Evolutionary conservation across 208 protist genomes (phyloP).

Genomic region (Porcisia hertigi): DNA sequence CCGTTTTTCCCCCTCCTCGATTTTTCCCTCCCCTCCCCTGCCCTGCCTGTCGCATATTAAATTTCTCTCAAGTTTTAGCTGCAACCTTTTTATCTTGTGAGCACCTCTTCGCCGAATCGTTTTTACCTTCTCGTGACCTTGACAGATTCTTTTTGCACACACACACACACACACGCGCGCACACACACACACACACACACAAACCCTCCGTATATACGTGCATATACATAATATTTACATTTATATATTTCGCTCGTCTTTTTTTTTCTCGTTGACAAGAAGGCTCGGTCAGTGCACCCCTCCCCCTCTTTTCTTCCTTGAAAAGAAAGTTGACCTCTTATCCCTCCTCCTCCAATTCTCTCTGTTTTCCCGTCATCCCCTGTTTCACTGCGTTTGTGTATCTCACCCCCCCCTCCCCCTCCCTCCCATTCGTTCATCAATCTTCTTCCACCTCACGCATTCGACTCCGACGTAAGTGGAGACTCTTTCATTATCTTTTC

Average conservation of each 20-base stretch:
- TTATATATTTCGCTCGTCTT: too few relatives aligned
- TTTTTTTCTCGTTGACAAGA: neutral
- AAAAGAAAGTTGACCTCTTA: neutral
- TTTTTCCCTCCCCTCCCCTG: too few relatives aligned
- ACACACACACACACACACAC: too few relatives aligned
- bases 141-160: too few relatives aligned
- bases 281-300: neutral
- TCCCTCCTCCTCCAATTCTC: neutral
- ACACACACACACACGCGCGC: too few relatives aligned
- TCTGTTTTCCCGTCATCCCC: neutral
- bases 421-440: neutral
- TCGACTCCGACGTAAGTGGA: conserved; percentile 2
- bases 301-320: too few relatives aligned
- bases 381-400: neutral
- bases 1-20: neutral
- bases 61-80: neutral
- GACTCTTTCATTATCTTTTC: neutral
- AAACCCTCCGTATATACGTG: neutral
- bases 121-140: neutral
- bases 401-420: too few relatives aligned
- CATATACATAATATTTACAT: neutral
- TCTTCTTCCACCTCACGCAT: neutral
- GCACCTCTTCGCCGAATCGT: neutral
- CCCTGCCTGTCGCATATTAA: too few relatives aligned
- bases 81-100: neutral